Base-by-base conservation (phyloP, 805 yeast genomes). In the Candida xyloterini region DNA sequence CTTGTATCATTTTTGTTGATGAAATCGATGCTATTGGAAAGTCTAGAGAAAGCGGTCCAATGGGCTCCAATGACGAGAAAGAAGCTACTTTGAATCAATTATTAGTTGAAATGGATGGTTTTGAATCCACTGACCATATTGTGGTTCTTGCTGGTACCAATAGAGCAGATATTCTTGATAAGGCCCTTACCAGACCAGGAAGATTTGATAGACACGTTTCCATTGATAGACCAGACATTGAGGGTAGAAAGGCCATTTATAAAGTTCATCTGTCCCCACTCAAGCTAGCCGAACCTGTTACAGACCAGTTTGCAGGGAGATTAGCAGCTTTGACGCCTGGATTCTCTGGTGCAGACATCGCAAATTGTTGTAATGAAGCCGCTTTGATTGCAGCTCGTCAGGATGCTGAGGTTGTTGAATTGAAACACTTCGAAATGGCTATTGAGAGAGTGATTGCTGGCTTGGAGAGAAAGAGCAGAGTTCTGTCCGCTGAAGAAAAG, bases 11-110 rank as follows among this genome's bases (percentile, higher is more conserved):
- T n/a, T 95, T 93, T 54, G 90, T 93, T 35, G 99, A 93, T 70
- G 99, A 93, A 67, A 93, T 93, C 48, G 99, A 93, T 71, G 99
- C 99, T n/a, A 95, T 93, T 57, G 99, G 99, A 55, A 88, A 89
- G 56, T 88, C 89, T 31, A 67, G 82, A 58, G 77, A 90, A 52
- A 53, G 46, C 36, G 52, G 56, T 27, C 76, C 82, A n/a, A 80
- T 81, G 63, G 89, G 96, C 40, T 87, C 95, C 18, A 88, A 91
- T 57, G 99, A 93, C 62, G 99, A 93, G 66, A 83, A 96, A 60
- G 99, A 93, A 63, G 85, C 95, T 15, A 93, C 99, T 0, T 74
- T 93, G 55, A 93, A 93, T 63, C 99, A 93, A 70, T 74, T 93
- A 34, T 74, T 93, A 44, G 99, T 93, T 29, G 99, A 93, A 67